Evolutionary conservation across 2,329 filamentous ascomycete genomes (phyloP).

Genomic region (Fusarium nodosum): DNA sequence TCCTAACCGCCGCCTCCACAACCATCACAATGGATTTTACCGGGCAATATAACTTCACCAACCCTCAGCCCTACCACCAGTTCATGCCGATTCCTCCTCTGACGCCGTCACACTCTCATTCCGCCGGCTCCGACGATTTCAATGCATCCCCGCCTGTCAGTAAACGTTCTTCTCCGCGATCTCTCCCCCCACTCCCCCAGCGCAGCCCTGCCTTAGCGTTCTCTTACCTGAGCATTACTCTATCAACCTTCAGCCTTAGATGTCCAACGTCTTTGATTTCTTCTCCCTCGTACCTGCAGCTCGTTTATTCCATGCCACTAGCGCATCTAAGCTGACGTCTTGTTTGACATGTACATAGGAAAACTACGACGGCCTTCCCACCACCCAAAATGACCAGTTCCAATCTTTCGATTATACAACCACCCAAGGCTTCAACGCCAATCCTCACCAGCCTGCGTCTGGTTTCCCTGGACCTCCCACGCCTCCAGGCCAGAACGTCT

Average conservation of each 20-base stretch:
- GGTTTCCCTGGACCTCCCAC: slow-evolving; percentile 63
- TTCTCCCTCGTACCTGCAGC: slow-evolving; percentile 32
- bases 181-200: slow-evolving; percentile 47
- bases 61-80: slow-evolving; percentile 65
- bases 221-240: slow-evolving; percentile 55
- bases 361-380: slow-evolving; percentile 62
- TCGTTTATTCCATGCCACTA: slow-evolving; percentile 28
- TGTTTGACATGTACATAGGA: slow-evolving; percentile 56
- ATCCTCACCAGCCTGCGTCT: slow-evolving; percentile 54
- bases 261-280: slow-evolving; percentile 18
- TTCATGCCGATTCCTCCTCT: slow-evolving; percentile 68
- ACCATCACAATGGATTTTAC: slow-evolving; percentile 65
- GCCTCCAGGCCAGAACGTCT: slow-evolving; percentile 61
- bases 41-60: slow-evolving; percentile 61
- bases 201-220: slow-evolving; percentile 51
- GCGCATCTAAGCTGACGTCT: slow-evolving; percentile 31
- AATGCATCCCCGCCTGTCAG: slow-evolving; percentile 69
- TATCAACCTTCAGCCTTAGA: slow-evolving; percentile 43
- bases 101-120: slow-evolving; percentile 69
- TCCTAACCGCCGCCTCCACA: slow-evolving; percentile 11
- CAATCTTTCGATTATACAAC: slow-evolving; percentile 59
- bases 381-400: slow-evolving; percentile 61
- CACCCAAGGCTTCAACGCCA: slow-evolving; percentile 56
- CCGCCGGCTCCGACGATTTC: slow-evolving; percentile 68
- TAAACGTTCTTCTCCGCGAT: slow-evolving; percentile 50